Evolutionary conservation across 2,329 filamentous ascomycete species (phyloP).

Genomic region (Apiospora phragmitis): DNA sequence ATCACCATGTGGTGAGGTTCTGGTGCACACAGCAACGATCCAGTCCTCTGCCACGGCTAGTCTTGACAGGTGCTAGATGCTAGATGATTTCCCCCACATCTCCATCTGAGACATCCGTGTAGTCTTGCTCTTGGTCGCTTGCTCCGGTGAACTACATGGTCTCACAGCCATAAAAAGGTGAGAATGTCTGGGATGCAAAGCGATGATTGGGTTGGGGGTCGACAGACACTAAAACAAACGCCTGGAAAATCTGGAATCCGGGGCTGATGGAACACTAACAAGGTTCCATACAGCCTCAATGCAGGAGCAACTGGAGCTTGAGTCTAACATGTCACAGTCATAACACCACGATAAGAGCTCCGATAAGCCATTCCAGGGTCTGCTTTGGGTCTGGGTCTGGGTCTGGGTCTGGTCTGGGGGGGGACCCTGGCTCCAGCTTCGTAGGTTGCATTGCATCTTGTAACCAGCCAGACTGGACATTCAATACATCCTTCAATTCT

Average conservation of each 20-base stretch:
- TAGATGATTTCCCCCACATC: neutral
- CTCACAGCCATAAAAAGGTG: neutral
- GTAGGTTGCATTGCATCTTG: neutral
- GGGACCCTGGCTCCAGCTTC: neutral
- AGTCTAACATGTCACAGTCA: neutral
- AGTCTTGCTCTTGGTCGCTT: neutral
- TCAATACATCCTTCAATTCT: neutral
- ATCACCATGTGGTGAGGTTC: neutral
- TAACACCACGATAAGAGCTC: conserved; percentile 11
- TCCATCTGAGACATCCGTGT: neutral
- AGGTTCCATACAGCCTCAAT: conserved; percentile 4
- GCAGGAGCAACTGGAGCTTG: conserved; percentile 1
- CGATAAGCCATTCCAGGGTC: conserved; percentile 2
- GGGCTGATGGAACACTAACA: conserved; percentile 5
- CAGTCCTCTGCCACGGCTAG: neutral
- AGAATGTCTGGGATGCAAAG: neutral
- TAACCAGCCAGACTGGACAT: too few relatives aligned
- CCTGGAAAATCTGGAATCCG: neutral
- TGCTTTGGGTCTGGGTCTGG: neutral
- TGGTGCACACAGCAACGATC: neutral
- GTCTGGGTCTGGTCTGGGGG: neutral
- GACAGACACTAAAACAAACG: neutral
- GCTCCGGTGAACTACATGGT: neutral
- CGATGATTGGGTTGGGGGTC: neutral
- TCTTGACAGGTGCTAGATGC: neutral